These are phyloP conservation scores for Ceratopteris richardii DNA, from an alignment of 75 land plant genomes.

Conservation along the genomic window DNA sequence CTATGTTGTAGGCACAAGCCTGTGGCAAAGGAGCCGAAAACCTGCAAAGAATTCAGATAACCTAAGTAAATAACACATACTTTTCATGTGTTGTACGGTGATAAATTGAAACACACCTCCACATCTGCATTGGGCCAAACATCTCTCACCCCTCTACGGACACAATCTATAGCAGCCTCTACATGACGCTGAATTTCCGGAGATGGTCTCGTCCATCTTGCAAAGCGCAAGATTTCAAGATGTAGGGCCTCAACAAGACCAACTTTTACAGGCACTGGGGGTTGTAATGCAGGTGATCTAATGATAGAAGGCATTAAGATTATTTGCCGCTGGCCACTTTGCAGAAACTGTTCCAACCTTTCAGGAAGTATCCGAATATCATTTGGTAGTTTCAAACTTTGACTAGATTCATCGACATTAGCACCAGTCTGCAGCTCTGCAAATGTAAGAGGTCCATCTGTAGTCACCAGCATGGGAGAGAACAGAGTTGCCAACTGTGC, in stretches of 20 bases:
- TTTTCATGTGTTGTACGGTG: too few species aligned
- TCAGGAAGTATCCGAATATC: slow-evolving; percentile 8
- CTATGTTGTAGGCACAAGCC: slow-evolving; percentile 42
- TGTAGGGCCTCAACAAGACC: slow-evolving; percentile 27
- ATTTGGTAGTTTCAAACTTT: slow-evolving; percentile 1
- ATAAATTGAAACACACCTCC: slow-evolving; percentile 30
- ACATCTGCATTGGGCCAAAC: slow-evolving; percentile 38
- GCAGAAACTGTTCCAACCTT: slow-evolving; percentile 8
- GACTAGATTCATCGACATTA: not conserved
- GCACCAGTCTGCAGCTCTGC: not conserved
- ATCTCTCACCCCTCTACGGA: slow-evolving; percentile 25
- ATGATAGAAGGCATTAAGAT: slow-evolving; percentile 7
- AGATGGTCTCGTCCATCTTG: slow-evolving; percentile 27
- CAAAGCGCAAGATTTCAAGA: slow-evolving; percentile 31
- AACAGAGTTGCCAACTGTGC: not conserved
- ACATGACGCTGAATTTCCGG: slow-evolving; percentile 21
- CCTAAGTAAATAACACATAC: not conserved
- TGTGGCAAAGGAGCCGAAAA: slow-evolving; percentile 42
- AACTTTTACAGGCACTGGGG: slow-evolving; percentile 5
- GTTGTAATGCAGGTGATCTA: slow-evolving; percentile 12
- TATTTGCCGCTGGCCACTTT: slow-evolving; percentile 9
- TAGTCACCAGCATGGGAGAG: slow-evolving; percentile 1
- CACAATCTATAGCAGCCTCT: slow-evolving; percentile 37
- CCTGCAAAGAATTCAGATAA: slow-evolving; percentile 20
- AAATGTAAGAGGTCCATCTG: not conserved